phyloP scores from a whole-genome alignment of 2,329 filamentous ascomycete genomes.

The Hypoxylon sp. region DNA sequence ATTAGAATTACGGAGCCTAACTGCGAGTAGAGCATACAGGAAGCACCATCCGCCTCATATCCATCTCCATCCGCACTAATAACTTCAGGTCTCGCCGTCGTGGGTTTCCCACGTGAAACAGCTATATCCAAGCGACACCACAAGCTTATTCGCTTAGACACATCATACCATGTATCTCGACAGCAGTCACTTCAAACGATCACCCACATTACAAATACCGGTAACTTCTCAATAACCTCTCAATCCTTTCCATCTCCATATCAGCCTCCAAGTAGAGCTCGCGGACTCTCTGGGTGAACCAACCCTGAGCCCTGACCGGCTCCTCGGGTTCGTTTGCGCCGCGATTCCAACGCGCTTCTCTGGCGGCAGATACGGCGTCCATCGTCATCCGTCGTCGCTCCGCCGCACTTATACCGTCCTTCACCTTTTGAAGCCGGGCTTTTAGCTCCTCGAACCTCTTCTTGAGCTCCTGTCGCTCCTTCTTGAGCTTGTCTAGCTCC shows the following conservation, averaged over 20 bases:
- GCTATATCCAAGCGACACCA: neutral
- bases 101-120: neutral
- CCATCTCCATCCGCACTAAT: neutral
- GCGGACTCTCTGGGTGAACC: too few relatives aligned
- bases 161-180: neutral
- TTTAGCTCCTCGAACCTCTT: neutral
- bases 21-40: neutral
- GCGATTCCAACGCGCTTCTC: neutral
- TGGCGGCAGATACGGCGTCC: neutral
- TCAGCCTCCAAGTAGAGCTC: neutral
- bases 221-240: neutral
- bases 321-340: neutral
- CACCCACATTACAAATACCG: too few relatives aligned
- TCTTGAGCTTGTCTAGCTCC: too few relatives aligned
- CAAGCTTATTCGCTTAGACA: neutral
- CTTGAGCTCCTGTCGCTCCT: neutral
- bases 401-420: neutral
- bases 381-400: neutral
- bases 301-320: neutral
- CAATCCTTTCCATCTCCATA: neutral
- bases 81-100: neutral
- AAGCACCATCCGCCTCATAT: neutral
- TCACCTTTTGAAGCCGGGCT: neutral
- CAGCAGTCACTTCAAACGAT: neutral
- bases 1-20: neutral